phyloP scores from a whole-genome alignment of 164 flowering plant genomes.

The grape (Vitis vinifera) region ASM3070453v1 NC_081822.1:30226501-30227000 shows the following conservation, averaged over 20 bases:
- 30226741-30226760: background rate
- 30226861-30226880: slow-evolving; percentile 44
- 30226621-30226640: slow-evolving; percentile 1
- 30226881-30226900: slow-evolving; percentile 52
- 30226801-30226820: slow-evolving; percentile 9
- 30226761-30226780: slow-evolving; percentile 8
- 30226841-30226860: slow-evolving; percentile 47
- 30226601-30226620: slow-evolving; percentile 16
- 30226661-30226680: too few relatives aligned
- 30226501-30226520: slow-evolving; percentile 52
- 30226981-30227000: slow-evolving; percentile 43
- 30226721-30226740: background rate
- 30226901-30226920: slow-evolving; percentile 45
- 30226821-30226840: slow-evolving; percentile 48
- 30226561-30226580: slow-evolving; percentile 37
- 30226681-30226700: background rate
- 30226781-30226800: background rate
- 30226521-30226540: slow-evolving; percentile 47
- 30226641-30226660: background rate
- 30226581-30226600: slow-evolving; percentile 26
- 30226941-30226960: slow-evolving; percentile 45
- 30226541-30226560: slow-evolving; percentile 47
- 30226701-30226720: background rate
- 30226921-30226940: slow-evolving; percentile 38
- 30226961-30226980: slow-evolving; percentile 35